A percentile compares a stretch with the other conserved stretches of the same genome.
Evolutionary conservation across 805 yeast species (phyloP).

Genomic region (Yarrowia sp.): DNA sequence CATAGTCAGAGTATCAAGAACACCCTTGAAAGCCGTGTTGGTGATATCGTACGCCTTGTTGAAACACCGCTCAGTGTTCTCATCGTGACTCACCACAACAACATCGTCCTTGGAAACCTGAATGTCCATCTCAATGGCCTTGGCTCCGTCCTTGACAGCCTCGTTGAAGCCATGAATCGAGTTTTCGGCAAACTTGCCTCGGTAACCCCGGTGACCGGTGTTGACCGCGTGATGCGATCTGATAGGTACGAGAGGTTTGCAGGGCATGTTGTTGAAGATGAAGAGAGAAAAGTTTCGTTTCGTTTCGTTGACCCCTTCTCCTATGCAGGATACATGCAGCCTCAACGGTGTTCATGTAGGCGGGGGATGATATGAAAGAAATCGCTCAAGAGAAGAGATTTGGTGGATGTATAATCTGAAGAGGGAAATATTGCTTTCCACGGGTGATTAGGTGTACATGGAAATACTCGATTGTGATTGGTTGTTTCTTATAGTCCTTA

Average conservation of each 20-base stretch:
- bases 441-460: not conserved
- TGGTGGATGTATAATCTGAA: not conserved
- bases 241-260: not conserved
- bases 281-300: not conserved
- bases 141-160: slow-evolving; percentile 48
- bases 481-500: not conserved
- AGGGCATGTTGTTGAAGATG: not conserved
- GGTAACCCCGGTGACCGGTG: slow-evolving; percentile 40
- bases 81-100: slow-evolving; percentile 56
- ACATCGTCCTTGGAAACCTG: slow-evolving; percentile 55
- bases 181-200: slow-evolving; percentile 47
- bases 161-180: slow-evolving; percentile 48
- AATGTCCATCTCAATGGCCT: slow-evolving; percentile 54
- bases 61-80: slow-evolving; percentile 50
- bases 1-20: slow-evolving; percentile 42
- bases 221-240: slow-evolving; percentile 29
- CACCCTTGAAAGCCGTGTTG: slow-evolving; percentile 41
- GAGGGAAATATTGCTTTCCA: not conserved
- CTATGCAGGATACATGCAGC: not conserved
- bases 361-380: no score
- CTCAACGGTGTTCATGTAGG: not conserved
- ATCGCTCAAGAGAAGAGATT: not conserved
- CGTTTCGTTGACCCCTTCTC: no score
- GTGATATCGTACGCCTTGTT: slow-evolving; percentile 43
- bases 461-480: no score